Evolutionary conservation across 345 rosid genomes (phyloP), one percentile per base, ranked within the genome.

Genomic region (Aquilaria malaccensis): DNA sequence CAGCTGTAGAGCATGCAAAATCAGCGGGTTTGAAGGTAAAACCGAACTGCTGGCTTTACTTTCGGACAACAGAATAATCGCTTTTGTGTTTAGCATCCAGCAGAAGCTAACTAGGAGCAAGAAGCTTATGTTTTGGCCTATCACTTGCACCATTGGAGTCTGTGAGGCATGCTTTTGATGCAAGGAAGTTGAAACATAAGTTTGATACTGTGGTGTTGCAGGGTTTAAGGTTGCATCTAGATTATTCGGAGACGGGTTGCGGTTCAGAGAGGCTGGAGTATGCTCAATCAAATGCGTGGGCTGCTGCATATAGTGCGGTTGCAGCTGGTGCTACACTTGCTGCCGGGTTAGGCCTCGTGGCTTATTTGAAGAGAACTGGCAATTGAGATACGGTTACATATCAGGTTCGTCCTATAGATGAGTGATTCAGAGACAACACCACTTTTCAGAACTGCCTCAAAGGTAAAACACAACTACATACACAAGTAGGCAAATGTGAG

Each of bases 291-390:
- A 37, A 9, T 68, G 94, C 97, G 13, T 86, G 97, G 96, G 89
- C 91, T 56, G 67, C 94, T 30, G 96, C 96, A 2, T 88, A 81
- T 69, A 80, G 96, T 61, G 77, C 84, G 3, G 86, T 83, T 53
- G 97, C 96, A 2, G 97, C 97, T 0, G 89, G 97, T 50, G 97
- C 97, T 14, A 88, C 94, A 12, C 73, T 91, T 33, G 80, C 81
- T 59, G 96, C 96, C 64, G 96, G 96, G 51, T 72, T 91, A 59
- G 94, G 97, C 37, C 69, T 88, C 9, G 71, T 88, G 68, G 89
- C 97, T 11, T 91, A 74, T 77, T 69, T 91, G 62, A 80, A 65
- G 75, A 84, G 79, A 80, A 66, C 75, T 2, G 85, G 88, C 43
- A 56, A 70, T 33, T 83, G 56, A 79, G 22, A 22, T 22, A 22